phyloP scores from a whole-genome alignment of 176 grass and related monocot species.

The Dactylis glomerata region DNA sequence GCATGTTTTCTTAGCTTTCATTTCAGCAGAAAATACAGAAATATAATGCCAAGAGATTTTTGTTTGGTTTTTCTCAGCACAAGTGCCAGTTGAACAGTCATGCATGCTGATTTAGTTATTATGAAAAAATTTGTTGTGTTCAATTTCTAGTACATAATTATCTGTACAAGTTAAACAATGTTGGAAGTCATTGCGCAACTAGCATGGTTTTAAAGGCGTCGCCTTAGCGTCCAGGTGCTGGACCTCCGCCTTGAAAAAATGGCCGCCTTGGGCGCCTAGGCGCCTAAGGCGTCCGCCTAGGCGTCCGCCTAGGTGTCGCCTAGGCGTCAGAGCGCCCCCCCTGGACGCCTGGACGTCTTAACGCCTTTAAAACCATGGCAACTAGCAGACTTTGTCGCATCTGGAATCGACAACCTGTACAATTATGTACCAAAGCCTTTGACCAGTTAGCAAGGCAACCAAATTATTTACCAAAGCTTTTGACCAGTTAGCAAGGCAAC shows the following conservation, averaged over 20 bases:
- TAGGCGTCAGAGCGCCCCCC: too few relatives aligned
- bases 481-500: background rate
- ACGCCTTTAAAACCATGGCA: too few relatives aligned
- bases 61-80: background rate
- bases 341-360: too few relatives aligned
- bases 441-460: too few relatives aligned
- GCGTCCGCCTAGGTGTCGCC: too few relatives aligned
- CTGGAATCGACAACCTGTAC: background rate
- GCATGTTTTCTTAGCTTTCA: background rate
- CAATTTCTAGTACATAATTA: background rate
- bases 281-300: too few relatives aligned
- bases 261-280: too few relatives aligned
- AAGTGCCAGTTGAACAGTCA: background rate
- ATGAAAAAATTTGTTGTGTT: background rate
- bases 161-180: background rate
- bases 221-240: too few relatives aligned
- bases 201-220: too few relatives aligned
- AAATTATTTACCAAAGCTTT: background rate
- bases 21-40: slow-evolving; percentile 4
- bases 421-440: background rate
- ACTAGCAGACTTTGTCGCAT: background rate
- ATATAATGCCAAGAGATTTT: background rate
- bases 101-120: background rate
- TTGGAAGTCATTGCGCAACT: background rate
- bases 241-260: too few relatives aligned